These are phyloP conservation scores for Moricandia moricandioides DNA, from an alignment of 345 rosid genomes.

Conservation along the genomic window DNA sequence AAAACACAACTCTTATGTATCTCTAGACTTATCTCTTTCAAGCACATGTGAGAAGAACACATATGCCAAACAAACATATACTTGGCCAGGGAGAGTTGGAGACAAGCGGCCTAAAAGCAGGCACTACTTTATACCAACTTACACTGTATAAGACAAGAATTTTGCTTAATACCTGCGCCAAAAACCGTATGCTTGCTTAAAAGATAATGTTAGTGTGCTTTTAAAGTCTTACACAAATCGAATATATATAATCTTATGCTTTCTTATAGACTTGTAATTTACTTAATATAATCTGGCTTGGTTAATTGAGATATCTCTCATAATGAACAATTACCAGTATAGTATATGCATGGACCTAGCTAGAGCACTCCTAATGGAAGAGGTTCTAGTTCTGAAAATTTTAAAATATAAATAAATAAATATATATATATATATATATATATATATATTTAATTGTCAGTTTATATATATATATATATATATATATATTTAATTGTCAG, in stretches of 20 bases:
- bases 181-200: not conserved
- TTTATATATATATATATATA: too few species aligned
- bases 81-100: conserved; percentile 2
- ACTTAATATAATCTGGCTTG: not conserved
- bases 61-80: not conserved
- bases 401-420: too few species aligned
- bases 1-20: not conserved
- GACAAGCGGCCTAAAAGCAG: conserved; percentile 28
- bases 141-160: not conserved
- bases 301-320: not conserved
- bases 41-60: not conserved
- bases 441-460: too few species aligned
- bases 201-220: not conserved
- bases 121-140: not conserved
- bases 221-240: not conserved
- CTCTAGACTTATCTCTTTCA: not conserved
- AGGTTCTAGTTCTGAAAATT: too few species aligned
- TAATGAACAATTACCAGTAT: not conserved
- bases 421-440: too few species aligned
- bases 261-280: not conserved
- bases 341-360: not conserved
- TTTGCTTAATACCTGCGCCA: not conserved
- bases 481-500: too few species aligned
- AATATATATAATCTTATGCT: not conserved
- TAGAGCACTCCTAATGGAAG: too few species aligned